Evolutionary conservation across 2,329 filamentous ascomycete genomes (phyloP).

Genomic region (Hypoxylon sp.): DNA sequence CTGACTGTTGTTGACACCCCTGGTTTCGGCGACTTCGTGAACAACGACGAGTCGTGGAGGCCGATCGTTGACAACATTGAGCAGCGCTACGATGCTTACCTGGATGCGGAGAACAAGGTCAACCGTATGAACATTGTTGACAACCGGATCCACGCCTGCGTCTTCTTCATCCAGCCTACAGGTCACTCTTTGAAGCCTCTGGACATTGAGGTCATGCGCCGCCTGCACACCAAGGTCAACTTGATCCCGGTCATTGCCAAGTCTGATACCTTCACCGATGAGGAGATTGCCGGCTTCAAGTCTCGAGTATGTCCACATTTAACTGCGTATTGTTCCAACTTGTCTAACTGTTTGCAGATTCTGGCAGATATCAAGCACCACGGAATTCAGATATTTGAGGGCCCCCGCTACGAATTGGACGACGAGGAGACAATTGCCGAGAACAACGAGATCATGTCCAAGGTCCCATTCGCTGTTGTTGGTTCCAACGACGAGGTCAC

Average conservation of each 20-base stretch:
- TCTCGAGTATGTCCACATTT: constrained; percentile 74
- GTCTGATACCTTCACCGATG: constrained; percentile 96
- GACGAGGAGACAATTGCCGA: constrained; percentile 99
- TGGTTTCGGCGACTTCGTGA: constrained; percentile 98
- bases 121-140: constrained; percentile 99
- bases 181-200: constrained; percentile 98
- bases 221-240: constrained; percentile 99
- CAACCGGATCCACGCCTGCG: constrained; percentile 97
- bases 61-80: constrained; percentile 99
- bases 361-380: constrained; percentile 96
- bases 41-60: constrained; percentile 99
- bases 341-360: constrained; percentile 67
- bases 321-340: neutral
- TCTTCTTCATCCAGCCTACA: constrained; percentile 99
- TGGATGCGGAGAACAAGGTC: constrained; percentile 99
- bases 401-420: constrained; percentile 96
- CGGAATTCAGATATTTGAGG: constrained; percentile 98
- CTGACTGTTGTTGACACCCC: constrained; percentile 97
- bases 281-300: constrained; percentile 95
- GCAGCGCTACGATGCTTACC: constrained; percentile 96
- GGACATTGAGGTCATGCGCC: constrained; percentile 99
- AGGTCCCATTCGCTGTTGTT: constrained; percentile 97
- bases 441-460: constrained; percentile 99
- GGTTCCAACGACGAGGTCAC: constrained; percentile 95
- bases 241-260: constrained; percentile 99